A percentile compares a stretch with the other conserved stretches of the same genome.
Evolutionary conservation across 2,329 filamentous ascomycete species (phyloP).

Genomic region (Aspergillus bombycis): DNA sequence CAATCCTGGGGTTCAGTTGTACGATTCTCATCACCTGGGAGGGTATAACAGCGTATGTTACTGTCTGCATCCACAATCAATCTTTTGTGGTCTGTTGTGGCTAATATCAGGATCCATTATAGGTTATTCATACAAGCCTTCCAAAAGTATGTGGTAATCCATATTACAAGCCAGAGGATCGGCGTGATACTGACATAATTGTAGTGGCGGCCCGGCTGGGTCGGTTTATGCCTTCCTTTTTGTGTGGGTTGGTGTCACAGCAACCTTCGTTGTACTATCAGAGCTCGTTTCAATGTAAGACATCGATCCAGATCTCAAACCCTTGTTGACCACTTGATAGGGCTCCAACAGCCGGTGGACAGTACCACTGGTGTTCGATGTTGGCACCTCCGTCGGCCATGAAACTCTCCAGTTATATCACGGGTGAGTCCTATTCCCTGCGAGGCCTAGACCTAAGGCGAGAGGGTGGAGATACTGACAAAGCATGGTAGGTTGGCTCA

Average conservation of each 20-base stretch:
- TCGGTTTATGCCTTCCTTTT: constrained; percentile 38
- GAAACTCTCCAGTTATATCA: constrained; percentile 44
- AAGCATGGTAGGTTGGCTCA: constrained; percentile 40
- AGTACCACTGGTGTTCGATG: constrained; percentile 47
- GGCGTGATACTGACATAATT: constrained; percentile 14
- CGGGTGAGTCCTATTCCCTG: constrained; percentile 23
- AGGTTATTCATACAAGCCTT: constrained; percentile 19
- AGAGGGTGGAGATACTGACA: background rate
- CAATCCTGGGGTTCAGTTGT: constrained; percentile 45
- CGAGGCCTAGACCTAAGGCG: rapidly evolving
- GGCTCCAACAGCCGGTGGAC: constrained; percentile 39
- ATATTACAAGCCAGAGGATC: constrained; percentile 7
- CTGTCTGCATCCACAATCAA: constrained; percentile 23
- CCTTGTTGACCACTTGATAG: constrained; percentile 16
- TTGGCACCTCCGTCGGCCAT: constrained; percentile 40
- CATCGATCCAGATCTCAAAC: background rate
- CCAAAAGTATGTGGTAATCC: background rate
- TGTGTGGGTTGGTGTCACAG: constrained; percentile 33
- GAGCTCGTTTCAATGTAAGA: constrained; percentile 40
- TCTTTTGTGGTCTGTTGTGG: background rate
- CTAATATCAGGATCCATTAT: background rate
- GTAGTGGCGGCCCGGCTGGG: constrained; percentile 37
- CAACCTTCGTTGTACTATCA: constrained; percentile 31
- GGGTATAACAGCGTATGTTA: constrained; percentile 26
- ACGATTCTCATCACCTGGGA: constrained; percentile 47